phyloP scores from a whole-genome alignment of 202 grass and related monocot species.

The Carex arenaria region DNA sequence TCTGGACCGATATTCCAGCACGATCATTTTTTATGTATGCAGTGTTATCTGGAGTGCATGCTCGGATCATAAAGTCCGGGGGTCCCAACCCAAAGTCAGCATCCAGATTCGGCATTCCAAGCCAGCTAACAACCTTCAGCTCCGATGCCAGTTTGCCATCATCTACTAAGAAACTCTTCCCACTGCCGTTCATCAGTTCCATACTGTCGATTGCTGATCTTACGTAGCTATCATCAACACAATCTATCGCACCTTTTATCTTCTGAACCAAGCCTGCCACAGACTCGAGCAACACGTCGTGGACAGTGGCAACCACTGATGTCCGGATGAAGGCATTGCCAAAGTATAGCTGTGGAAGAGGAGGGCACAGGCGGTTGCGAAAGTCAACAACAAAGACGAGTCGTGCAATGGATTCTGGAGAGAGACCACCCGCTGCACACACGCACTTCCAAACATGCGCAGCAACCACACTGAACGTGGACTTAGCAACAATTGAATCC shows the following conservation, averaged over 20 bases:
- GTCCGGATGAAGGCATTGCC: slow-evolving; percentile 25
- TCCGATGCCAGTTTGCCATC: neutral
- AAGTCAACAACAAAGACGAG: slow-evolving; percentile 27
- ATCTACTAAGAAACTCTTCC: neutral
- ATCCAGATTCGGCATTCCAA: too few species aligned
- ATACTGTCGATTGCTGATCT: slow-evolving; percentile 34
- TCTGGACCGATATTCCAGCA: neutral
- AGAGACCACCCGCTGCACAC: slow-evolving; percentile 25
- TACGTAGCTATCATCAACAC: slow-evolving; percentile 27
- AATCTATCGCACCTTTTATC: neutral
- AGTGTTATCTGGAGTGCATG: too few species aligned
- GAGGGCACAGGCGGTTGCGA: slow-evolving; percentile 1
- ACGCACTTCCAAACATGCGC: slow-evolving; percentile 36
- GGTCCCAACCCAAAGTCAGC: too few species aligned
- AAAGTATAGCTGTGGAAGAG: slow-evolving; percentile 24
- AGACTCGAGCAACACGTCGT: slow-evolving; percentile 15
- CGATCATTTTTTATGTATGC: neutral
- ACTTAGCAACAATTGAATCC: neutral
- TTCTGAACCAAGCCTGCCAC: slow-evolving; percentile 1
- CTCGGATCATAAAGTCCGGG: too few species aligned
- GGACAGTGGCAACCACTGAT: neutral
- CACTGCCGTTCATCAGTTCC: slow-evolving; percentile 1
- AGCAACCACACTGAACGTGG: slow-evolving; percentile 25
- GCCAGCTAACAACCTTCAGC: slow-evolving; percentile 1
- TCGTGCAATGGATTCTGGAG: neutral